Base-by-base conservation (phyloP, 345 rosid species). In the Viola odorata region DNA sequence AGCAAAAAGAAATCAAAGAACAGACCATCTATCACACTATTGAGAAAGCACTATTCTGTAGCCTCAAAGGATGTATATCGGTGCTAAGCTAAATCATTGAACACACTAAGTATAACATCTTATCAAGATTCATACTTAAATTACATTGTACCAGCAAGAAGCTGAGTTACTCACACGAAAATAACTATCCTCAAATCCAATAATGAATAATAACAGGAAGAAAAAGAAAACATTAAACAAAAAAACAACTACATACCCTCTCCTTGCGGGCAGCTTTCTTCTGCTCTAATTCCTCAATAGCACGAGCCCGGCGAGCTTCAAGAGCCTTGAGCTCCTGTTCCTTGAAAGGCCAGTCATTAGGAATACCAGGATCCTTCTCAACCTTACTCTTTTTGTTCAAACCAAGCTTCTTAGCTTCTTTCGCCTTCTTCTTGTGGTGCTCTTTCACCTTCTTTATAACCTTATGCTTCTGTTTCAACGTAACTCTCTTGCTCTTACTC, bases 341-440 rank as follows among this genome's bases (percentile, higher is more conserved):
- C 91, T 86, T 90, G 73, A 85, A 88, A 51, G 99, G 99, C 97
- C 92, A 90, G 69, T 88, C 99, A 70, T 90, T 94, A 40, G 99
- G 97, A 42, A 90, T 90, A 53, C 95, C 99, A 36, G 97, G 96
- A 63, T 94, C 99, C 72, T 94, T 94, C 82, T 86, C 99, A 41
- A 81, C 88, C 78, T 78, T 90, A 14, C 66, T 61, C 68, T 80
- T 88, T 0, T 73, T 69, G 37, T 74, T 73, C 62, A 84, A 57
- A 4, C 85, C 90, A 12, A 82, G 81, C 71, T 90, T 94, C 69
- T 90, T 94, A 41, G 97, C 96, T 55, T 90, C 96, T 77, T 94
- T 90, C 6, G 97, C 97, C 73, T 90, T 88, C 89, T 94, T 94
- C 70, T 78, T 85, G 70, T 94, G 97, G 68, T 94, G 97, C 78